Evolutionary conservation across 2,329 filamentous ascomycete species (phyloP).

Genomic region (Fusarium sp.): DNA sequence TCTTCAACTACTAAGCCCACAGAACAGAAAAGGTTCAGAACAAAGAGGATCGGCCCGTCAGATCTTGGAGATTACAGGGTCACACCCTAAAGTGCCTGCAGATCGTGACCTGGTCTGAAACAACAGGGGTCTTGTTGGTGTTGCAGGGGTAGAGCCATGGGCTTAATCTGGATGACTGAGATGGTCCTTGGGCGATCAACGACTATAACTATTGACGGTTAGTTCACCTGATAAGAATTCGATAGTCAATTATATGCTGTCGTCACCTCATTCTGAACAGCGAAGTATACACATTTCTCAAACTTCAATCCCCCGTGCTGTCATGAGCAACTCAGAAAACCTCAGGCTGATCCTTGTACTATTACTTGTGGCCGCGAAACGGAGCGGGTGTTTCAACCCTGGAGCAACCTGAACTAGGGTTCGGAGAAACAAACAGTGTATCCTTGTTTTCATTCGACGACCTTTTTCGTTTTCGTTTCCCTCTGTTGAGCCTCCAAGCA

Average conservation of each 20-base stretch:
- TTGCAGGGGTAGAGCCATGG: conserved; percentile 12
- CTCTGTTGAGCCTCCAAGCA: background rate
- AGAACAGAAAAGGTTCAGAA: conserved; percentile 13
- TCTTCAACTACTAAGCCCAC: conserved; percentile 28
- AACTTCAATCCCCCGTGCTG: background rate
- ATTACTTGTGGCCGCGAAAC: conserved; percentile 23
- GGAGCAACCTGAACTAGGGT: conserved; percentile 10
- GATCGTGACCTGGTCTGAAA: conserved; percentile 29
- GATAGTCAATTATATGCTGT: background rate
- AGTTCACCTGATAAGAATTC: background rate
- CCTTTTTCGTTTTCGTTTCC: background rate
- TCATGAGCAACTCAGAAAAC: background rate
- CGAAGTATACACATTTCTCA: background rate
- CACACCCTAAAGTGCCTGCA: conserved; percentile 36
- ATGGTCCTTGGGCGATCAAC: conserved; percentile 2
- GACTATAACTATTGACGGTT: background rate
- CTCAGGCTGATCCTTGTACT: conserved; percentile 24
- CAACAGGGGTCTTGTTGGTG: conserved; percentile 24
- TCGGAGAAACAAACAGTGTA: conserved; percentile 27
- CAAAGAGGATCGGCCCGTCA: conserved; percentile 21
- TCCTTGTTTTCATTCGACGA: background rate
- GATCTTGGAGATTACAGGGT: conserved; percentile 45
- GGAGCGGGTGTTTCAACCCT: conserved; percentile 39
- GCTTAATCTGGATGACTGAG: conserved; percentile 19
- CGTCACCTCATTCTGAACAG: background rate